Evolutionary conservation across 768 basidiomycete genomes (phyloP), one percentile per base, ranked within the genome.

Genomic region (Suillus decipiens): DNA sequence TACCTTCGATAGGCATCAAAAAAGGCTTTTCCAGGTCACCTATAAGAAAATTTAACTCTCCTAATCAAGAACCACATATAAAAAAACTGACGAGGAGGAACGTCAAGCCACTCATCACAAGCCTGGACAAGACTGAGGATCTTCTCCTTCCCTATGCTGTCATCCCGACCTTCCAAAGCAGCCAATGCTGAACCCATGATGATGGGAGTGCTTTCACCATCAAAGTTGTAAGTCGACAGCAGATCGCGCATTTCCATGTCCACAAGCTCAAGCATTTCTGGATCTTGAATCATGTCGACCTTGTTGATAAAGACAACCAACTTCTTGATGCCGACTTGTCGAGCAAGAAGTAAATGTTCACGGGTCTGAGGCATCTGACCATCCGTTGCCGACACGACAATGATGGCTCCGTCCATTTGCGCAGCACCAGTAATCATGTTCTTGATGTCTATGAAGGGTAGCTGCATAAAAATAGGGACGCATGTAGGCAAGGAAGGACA

Each of bases 181-280:
- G 95, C 95, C 63, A 99, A 82, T 62, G 97, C 97, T 22, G 95
- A 96, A 51, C 97, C 97, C 91, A 94, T 95, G 72, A 99, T 76
- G 70, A 99, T 98, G n/a, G 97, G 97, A 0, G 97, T 99, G 70
- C 89, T 85, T 77, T 99, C 97, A 60, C 97, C 97, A 70, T 99
- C 97, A 67, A 92, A 99, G 70, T 94, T 92, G 81, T 98, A 99
- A 15, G 87, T 88, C 4, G 87, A 79, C 28, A 99, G 84, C 12
- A 99, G 84, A 73, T 99, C 97, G 64, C 97, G 89, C 89, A 99
- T 99, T 84, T 99, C 97, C 96, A 99, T 99, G 70, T 99, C 97
- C 64, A 99, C 97, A 64, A 99, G 90, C 81, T 97, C 95, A 62
- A 99, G 81, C 95, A 99, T 98, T 83, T 99, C 97, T 6, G 90